Evolutionary conservation across 306 rosid genomes (phyloP), one percentile per base, ranked within the genome.

Genomic region (Fagus crenata): DNA sequence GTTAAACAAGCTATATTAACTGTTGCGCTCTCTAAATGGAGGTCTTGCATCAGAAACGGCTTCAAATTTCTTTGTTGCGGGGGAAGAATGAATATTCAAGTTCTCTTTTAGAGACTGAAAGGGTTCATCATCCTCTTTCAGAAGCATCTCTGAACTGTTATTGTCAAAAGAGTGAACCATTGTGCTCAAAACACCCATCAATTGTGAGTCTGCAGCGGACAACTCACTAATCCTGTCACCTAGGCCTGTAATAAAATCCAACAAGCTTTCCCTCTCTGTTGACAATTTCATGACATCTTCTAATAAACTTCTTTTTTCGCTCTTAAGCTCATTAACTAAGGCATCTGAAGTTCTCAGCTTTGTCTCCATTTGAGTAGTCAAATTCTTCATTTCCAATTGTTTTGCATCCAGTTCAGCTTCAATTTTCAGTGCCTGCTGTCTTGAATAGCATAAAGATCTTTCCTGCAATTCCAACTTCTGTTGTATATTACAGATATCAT

Each of bases 21-120:
- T 74, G 84, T 93, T 85, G 80, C 89, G 83, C 81, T 87, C 90
- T 85, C 88, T 80, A 73, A 91, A 90, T 39, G 93, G 94, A 1
- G 89, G 77, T 82, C 93, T 91, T 75, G 54, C 18, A 53, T 86
- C 85, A 56, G 79, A 77, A 39, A 78, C 69, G 71, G 69, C 78
- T 73, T 90, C 90, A 72, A 41, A 63, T 79, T 77, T 89, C 89
- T 88, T 92, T 70, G 55, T 49, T 13, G 75, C 68, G 0, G 60
- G 22, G 36, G 91, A 84, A 64, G 85, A 82, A 74, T 77, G 87
- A 73, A 84, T 59, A 54, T 75, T 75, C 72, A 72, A 78, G 69
- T 86, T 92, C 84, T 87, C 85, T 83, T 87, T 84, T n/a, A 75
- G 77, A 73, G 69, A 46, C 7, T 68, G 49, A 65, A 67, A 49